Percentiles rank a stretch among this genome's conserved stretches.
These are phyloP conservation scores for Colletotrichum aenigma DNA, from an alignment of 2,329 filamentous ascomycete species.

Conservation along the genomic window DNA sequence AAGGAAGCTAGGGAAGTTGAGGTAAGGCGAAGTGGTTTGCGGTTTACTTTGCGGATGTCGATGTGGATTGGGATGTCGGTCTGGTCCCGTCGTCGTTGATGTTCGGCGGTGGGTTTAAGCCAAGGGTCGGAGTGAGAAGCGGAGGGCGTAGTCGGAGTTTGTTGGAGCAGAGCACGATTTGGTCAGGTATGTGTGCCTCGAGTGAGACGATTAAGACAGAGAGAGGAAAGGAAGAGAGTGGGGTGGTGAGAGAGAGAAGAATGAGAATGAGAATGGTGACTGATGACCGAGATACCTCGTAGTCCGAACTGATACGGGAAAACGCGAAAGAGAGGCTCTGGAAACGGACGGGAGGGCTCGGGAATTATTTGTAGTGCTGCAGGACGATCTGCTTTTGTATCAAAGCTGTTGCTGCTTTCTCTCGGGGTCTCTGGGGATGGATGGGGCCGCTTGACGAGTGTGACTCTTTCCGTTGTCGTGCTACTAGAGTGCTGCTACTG, in stretches of 20 bases:
- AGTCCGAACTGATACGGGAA: not conserved
- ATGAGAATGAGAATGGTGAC: not conserved
- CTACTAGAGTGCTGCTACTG: not conserved
- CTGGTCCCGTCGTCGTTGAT: not conserved
- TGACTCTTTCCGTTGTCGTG: conserved; percentile 24
- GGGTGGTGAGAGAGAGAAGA: not conserved
- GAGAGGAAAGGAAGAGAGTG: not conserved
- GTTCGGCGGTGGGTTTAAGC: not conserved
- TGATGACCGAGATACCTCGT: not conserved
- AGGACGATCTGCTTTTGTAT: not conserved
- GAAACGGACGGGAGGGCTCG: not conserved
- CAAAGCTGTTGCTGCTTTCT: not conserved
- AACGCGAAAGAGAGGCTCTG: not conserved
- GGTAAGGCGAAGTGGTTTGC: not conserved
- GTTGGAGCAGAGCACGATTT: not conserved
- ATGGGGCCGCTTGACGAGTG: conserved; percentile 13
- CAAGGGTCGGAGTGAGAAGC: not conserved
- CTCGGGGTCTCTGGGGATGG: not conserved
- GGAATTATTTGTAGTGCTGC: conserved; percentile 11
- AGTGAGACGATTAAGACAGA: not conserved
- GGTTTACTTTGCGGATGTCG: not conserved
- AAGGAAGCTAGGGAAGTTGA: not conserved
- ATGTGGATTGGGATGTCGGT: not conserved
- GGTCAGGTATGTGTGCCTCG: not conserved
- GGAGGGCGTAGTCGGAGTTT: not conserved